Percentiles rank a stretch among this genome's conserved stretches.
Evolutionary conservation across 768 basidiomycete genomes (phyloP).

Genomic region (Paxillus ammoniavirescens): DNA sequence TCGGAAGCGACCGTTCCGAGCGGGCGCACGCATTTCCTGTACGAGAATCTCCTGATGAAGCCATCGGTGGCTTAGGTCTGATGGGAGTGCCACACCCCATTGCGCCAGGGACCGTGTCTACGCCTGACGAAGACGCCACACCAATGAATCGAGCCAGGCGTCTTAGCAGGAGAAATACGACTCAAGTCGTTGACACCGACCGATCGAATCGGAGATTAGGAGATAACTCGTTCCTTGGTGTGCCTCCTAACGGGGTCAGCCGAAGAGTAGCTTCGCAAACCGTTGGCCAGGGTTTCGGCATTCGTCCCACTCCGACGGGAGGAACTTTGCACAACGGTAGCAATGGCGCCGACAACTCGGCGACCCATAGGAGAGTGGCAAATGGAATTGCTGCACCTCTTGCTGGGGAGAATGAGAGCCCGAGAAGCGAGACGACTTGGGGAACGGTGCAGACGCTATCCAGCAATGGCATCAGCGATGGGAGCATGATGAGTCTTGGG

Average conservation of each 20-base stretch:
- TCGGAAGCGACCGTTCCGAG: constrained; percentile 18
- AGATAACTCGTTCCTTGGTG: constrained; percentile 12
- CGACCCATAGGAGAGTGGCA: constrained; percentile 5
- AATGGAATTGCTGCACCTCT: constrained; percentile 15
- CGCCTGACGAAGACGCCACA: constrained; percentile 27
- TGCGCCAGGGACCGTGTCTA: constrained; percentile 23
- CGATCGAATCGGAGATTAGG: constrained; percentile 18
- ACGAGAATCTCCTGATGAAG: constrained; percentile 27
- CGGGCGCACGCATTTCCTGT: constrained; percentile 25
- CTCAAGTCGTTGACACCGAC: constrained; percentile 15
- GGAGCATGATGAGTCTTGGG: constrained; percentile 29
- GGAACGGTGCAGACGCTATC: constrained; percentile 31
- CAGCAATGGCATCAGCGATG: constrained; percentile 15
- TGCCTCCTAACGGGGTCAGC: constrained; percentile 14
- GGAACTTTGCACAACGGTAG: constrained; percentile 3
- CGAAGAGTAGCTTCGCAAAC: constrained; percentile 18
- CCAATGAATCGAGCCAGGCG: constrained; percentile 20
- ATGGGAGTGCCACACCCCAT: constrained; percentile 23
- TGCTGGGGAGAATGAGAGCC: constrained; percentile 23
- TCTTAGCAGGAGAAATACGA: constrained; percentile 25
- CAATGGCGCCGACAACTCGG: constrained; percentile 9
- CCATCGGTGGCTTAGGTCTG: constrained; percentile 25
- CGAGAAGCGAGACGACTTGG: constrained; percentile 36
- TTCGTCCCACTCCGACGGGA: constrained; percentile 22
- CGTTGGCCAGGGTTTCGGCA: constrained; percentile 10